Evolutionary conservation across 139 green algal genomes (phyloP).

Genomic region (Asterochloris erici): DNA sequence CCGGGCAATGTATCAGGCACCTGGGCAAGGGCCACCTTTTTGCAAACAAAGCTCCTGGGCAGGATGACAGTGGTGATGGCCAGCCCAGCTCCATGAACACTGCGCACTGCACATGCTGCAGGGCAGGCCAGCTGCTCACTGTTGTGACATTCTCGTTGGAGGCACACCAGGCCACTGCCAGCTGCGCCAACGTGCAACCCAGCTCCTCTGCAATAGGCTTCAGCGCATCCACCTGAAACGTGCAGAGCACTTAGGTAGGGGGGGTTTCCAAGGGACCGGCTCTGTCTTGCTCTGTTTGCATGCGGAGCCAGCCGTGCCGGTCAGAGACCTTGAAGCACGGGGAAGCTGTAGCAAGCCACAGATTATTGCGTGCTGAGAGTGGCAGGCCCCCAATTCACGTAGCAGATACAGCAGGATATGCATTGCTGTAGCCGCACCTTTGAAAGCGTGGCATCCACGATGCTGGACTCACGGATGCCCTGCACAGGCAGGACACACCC

Average conservation of each 20-base stretch:
- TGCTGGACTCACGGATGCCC: constrained; percentile 32
- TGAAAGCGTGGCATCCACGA: constrained; percentile 50
- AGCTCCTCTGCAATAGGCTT: constrained; percentile 70
- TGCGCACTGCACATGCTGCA: not conserved
- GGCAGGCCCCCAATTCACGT: too few species aligned
- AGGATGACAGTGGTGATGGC: not conserved
- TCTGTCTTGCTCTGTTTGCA: too few species aligned
- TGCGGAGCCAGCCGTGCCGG: too few species aligned
- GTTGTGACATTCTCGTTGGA: constrained; percentile 69
- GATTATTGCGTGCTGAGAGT: too few species aligned
- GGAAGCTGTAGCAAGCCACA: too few species aligned
- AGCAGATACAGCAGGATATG: too few species aligned
- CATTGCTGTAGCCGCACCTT: constrained; percentile 31
- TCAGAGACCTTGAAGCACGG: too few species aligned
- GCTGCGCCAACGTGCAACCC: constrained; percentile 61
- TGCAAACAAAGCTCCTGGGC: too few species aligned
- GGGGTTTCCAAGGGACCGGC: too few species aligned
- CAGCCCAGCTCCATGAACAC: not conserved
- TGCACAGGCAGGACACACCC: not conserved
- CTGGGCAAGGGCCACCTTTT: too few species aligned
- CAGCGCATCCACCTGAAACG: constrained; percentile 34
- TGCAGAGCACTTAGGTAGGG: too few species aligned
- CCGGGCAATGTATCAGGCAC: too few species aligned
- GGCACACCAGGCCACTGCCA: constrained; percentile 76
- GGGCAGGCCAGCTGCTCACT: not conserved